phyloP scores from a whole-genome alignment of 2,329 filamentous ascomycete genomes.

The Cercospora zeina region DNA sequence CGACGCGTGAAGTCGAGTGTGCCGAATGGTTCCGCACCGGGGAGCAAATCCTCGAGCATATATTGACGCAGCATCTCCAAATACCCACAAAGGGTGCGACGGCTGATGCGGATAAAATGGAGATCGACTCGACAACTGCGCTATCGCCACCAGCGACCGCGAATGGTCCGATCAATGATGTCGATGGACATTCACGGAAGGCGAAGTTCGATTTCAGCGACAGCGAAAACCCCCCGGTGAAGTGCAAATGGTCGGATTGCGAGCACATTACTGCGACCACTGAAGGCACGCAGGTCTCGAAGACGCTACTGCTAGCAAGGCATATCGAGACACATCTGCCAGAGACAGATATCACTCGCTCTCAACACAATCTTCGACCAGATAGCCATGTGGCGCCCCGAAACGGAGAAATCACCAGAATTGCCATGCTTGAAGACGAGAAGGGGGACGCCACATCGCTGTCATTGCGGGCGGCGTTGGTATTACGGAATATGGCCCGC shows the following conservation, averaged over 20 bases:
- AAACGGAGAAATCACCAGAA: conserved; percentile 36
- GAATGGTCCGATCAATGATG: conserved; percentile 30
- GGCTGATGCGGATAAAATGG: conserved; percentile 53
- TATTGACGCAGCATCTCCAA: conserved; percentile 64
- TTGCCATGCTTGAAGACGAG: conserved; percentile 54
- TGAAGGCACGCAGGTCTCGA: conserved; percentile 20
- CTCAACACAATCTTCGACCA: conserved; percentile 31
- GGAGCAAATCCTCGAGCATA: conserved; percentile 70
- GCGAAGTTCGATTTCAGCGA: conserved; percentile 36
- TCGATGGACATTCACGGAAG: conserved; percentile 9
- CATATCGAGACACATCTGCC: conserved; percentile 71
- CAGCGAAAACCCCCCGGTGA: conserved; percentile 47
- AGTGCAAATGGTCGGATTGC: conserved; percentile 70
- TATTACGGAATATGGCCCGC: conserved; percentile 73
- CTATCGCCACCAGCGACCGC: conserved; percentile 21
- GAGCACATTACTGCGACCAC: conserved; percentile 52
- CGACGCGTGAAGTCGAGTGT: conserved; percentile 41
- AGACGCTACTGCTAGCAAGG: conserved; percentile 37
- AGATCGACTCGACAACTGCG: conserved; percentile 33
- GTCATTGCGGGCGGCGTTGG: conserved; percentile 73
- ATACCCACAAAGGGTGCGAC: conserved; percentile 53
- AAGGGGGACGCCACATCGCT: conserved; percentile 67
- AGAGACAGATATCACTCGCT: conserved; percentile 41
- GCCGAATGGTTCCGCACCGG: conserved; percentile 62
- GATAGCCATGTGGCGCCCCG: conserved; percentile 22